Evolutionary conservation across 2,329 filamentous ascomycete species (phyloP).

Genomic region (Didymella exigua): DNA sequence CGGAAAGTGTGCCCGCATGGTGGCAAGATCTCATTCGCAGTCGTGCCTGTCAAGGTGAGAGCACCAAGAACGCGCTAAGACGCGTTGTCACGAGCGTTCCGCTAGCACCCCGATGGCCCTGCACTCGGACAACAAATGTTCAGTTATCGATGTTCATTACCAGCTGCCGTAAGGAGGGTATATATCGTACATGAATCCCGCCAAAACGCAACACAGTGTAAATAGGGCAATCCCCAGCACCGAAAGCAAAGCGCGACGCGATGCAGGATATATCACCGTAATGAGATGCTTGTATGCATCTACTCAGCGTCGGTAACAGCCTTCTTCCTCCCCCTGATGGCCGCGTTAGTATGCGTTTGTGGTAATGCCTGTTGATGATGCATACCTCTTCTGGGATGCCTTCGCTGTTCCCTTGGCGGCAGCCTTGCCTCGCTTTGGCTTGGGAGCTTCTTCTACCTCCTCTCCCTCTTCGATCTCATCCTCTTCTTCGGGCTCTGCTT

Average conservation of each 20-base stretch:
- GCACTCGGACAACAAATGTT: not conserved
- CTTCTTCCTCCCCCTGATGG: slow-evolving; percentile 33
- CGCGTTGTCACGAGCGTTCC: not conserved
- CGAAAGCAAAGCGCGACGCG: not conserved
- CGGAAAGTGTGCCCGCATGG: not conserved
- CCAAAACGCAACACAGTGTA: not conserved
- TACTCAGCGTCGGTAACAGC: slow-evolving; percentile 27
- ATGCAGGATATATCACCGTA: not conserved
- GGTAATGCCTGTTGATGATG: not conserved
- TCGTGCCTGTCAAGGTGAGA: not conserved
- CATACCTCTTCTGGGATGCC: slow-evolving; percentile 39
- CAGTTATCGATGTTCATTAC: not conserved
- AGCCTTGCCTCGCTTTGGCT: slow-evolving; percentile 32
- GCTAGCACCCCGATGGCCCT: not conserved
- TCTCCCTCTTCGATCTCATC: slow-evolving; percentile 18
- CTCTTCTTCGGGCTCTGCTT: slow-evolving; percentile 19
- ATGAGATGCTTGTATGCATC: not conserved
- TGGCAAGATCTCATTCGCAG: no score
- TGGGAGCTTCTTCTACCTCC: slow-evolving; percentile 27
- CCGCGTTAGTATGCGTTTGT: slow-evolving; percentile 12
- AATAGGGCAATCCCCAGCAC: not conserved
- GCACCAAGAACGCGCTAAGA: not conserved
- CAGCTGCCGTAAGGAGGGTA: slow-evolving; percentile 8
- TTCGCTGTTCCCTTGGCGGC: slow-evolving; percentile 26
- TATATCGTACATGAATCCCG: slow-evolving; percentile 10